Percentiles rank a stretch among this genome's conserved stretches.
These are phyloP conservation scores for Aspergillus ellipticus DNA, from an alignment of 495 filamentous ascomycete genomes.

Conservation along the genomic window DNA sequence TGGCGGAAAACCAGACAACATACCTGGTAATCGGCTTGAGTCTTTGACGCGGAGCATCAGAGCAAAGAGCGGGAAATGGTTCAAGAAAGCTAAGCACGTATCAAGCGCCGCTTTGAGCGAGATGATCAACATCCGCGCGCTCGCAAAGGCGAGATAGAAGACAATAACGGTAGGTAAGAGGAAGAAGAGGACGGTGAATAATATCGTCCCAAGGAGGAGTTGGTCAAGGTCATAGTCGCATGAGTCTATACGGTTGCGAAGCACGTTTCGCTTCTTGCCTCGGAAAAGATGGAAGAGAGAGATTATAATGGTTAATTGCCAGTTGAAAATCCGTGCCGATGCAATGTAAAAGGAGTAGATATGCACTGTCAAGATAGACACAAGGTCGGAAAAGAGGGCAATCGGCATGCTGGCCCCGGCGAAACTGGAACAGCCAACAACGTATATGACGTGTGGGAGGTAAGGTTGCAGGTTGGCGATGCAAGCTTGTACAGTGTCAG, in stretches of 20 bases:
- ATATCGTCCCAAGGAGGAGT: conserved; percentile 89
- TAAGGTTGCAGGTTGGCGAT: conserved; percentile 71
- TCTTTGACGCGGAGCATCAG: conserved; percentile 97
- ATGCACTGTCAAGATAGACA: conserved; percentile 88
- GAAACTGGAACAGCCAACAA: conserved; percentile 93
- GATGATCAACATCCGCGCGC: conserved; percentile 91
- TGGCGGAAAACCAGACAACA: conserved; percentile 15
- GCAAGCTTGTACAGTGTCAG: conserved; percentile 50
- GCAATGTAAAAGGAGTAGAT: conserved; percentile 98
- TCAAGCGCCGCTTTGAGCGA: conserved; percentile 85
- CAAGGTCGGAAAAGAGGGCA: conserved; percentile 88
- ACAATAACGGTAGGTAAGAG: conserved; percentile 91
- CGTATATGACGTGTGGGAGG: conserved; percentile 81
- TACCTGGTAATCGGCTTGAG: conserved; percentile 79
- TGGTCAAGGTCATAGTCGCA: conserved; percentile 99
- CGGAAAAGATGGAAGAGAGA: conserved; percentile 97
- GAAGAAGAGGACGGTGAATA: conserved; percentile 96
- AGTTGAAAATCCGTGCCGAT: conserved; percentile 93
- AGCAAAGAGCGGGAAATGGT: conserved; percentile 97
- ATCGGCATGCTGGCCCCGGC: conserved; percentile 97
- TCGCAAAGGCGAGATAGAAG: conserved; percentile 95
- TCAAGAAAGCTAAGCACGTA: conserved; percentile 86
- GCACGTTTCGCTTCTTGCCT: conserved; percentile 95
- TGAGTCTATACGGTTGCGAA: conserved; percentile 94
- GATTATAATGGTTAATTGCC: conserved; percentile 94